phyloP scores from a whole-genome alignment of 352 stramenopile species.

The Phytophthora parvispora region DNA sequence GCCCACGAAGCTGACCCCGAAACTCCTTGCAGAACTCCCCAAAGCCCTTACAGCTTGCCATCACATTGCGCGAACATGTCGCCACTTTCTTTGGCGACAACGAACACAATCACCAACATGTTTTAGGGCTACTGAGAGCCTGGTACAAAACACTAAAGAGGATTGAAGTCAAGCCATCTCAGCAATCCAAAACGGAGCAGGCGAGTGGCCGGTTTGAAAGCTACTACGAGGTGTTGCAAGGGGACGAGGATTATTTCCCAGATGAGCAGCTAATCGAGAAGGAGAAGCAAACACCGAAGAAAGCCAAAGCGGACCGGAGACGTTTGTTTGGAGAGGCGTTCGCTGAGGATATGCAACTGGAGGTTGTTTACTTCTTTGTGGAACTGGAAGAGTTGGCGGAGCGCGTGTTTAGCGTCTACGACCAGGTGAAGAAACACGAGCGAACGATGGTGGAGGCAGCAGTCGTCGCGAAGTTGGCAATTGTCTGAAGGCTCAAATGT shows the following conservation, averaged over 20 bases:
- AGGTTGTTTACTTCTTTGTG: conserved; percentile 2
- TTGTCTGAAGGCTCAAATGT: neutral
- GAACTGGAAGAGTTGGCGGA: conserved; percentile 3
- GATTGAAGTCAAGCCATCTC: neutral
- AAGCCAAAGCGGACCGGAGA: neutral
- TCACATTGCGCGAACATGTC: neutral
- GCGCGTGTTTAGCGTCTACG: neutral
- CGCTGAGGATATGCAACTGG: neutral
- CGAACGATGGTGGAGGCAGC: neutral
- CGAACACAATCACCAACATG: neutral
- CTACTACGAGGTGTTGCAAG: conserved; percentile 12
- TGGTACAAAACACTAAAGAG: neutral
- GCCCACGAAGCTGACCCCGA: neutral
- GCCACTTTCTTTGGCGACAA: neutral
- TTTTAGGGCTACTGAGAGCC: neutral
- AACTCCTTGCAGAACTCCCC: neutral
- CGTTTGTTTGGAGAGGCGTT: conserved; percentile 1
- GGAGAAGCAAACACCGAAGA: neutral
- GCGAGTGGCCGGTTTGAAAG: neutral
- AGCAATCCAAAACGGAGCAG: neutral
- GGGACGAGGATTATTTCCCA: conserved; percentile 15
- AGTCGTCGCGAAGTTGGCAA: neutral
- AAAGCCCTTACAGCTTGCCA: neutral
- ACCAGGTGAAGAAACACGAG: conserved; percentile 1
- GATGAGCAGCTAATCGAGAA: neutral